Percentiles rank a stretch among this genome's conserved stretches.
Conservation (phyloP, 192 early-diverging fungal genomes). For the Dissophora ornata region DNA sequence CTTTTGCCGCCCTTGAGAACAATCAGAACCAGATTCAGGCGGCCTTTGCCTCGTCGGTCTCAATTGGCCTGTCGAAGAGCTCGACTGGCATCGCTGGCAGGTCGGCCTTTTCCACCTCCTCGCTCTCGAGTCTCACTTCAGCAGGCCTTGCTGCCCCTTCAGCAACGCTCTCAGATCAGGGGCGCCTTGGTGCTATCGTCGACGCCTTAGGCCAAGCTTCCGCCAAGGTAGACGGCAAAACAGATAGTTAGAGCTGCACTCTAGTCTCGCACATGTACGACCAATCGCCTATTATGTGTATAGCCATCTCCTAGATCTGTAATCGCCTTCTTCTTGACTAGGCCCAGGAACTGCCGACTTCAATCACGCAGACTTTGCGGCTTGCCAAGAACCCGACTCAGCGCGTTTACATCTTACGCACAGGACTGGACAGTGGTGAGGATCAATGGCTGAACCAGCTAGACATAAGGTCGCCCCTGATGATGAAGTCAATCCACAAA, state of each 20-base stretch:
- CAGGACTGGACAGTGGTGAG: slow-evolving; percentile 40
- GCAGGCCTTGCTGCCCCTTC: not conserved
- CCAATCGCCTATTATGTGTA: too few species aligned
- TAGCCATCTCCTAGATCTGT: too few species aligned
- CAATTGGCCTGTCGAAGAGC: slow-evolving; percentile 20
- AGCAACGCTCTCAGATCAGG: slow-evolving; percentile 31
- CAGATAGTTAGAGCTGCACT: too few species aligned
- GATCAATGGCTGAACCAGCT: slow-evolving; percentile 48
- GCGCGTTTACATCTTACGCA: slow-evolving; percentile 50
- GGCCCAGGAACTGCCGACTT: slow-evolving; percentile 52
- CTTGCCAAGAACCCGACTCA: slow-evolving; percentile 52
- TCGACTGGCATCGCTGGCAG: not conserved
- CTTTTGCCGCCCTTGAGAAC: slow-evolving; percentile 42
- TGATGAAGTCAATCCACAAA: slow-evolving; percentile 25
- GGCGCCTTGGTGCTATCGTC: slow-evolving; percentile 44
- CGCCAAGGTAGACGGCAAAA: slow-evolving; percentile 35
- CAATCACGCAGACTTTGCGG: slow-evolving; percentile 46
- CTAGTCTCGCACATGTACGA: too few species aligned
- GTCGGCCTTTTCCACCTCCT: slow-evolving; percentile 16
- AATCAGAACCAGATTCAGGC: slow-evolving; percentile 25
- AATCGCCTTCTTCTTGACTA: not conserved
- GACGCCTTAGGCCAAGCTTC: slow-evolving; percentile 56
- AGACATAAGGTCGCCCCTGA: slow-evolving; percentile 33
- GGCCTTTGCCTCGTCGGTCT: slow-evolving; percentile 35
- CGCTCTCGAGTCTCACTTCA: not conserved